Base-by-base conservation (phyloP, 352 stramenopile genomes). In the Lagenidium giganteum region DNA sequence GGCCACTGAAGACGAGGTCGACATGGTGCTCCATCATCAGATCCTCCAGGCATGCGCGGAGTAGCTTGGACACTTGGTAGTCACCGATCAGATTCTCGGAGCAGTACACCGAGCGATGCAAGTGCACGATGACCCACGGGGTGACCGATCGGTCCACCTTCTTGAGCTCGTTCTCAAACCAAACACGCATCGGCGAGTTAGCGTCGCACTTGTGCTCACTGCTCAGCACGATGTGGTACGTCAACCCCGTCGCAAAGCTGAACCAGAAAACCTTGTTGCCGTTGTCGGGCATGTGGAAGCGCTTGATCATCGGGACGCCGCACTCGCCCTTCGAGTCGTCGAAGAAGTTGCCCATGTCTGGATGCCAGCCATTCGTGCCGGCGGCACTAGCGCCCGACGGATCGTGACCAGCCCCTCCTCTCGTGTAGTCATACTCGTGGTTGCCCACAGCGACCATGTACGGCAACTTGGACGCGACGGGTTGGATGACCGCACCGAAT, bases 401-500 rank as follows among this genome's bases (percentile, higher is more conserved):
- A 33, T 60, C 51, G 0, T 42, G 31, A 13, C 32, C 12, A 20
- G n/a, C n/a, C n/a, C 43, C 51, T 18, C 51, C 51, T 17, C 23
- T 50, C 22, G 16, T 41, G 40, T 57, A 46, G 25, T 41, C 32
- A 34, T 57, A 57, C 34, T 57, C 48, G 34, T 57, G 57, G 48
- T 67, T 67, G 28, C 57, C 57, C 5, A 67, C 36, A 17, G 36
- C 48, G 13, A 93, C 63, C 69, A 88, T 81, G 23, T 88, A 67
- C n/a, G 83, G 76, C 1, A 93, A 45, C 18, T 54, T 40, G 16
- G 62, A 60, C 4, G 78, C 61, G 48, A 87, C 68, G 1, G 76
- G 61, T 46, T 87, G 29, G 40, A 93, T 74, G 47, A 89, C 64
- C 20, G 70, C 30, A n/a, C 73, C 57, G 35, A 75, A 80, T 52